A percentile compares a stretch with the other conserved stretches of the same genome.
These are phyloP conservation scores for Clavispora carvajalis DNA, from an alignment of 805 yeast species.

Conservation along the genomic window DNA sequence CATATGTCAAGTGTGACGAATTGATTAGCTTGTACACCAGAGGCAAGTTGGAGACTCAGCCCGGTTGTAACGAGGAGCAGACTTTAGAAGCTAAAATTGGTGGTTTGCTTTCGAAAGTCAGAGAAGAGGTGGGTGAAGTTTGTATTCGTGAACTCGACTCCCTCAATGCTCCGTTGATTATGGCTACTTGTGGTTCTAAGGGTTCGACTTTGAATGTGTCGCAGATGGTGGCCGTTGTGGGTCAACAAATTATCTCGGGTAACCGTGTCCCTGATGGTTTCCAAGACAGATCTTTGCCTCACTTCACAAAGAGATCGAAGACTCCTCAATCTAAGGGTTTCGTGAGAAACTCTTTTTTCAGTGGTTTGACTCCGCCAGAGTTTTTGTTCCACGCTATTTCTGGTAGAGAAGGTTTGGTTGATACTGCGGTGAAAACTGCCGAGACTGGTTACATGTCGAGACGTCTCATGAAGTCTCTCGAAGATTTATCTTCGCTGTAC, in stretches of 20 bases:
- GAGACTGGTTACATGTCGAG: slow-evolving; percentile 99
- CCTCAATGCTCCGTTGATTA: slow-evolving; percentile 91
- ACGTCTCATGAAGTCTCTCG: slow-evolving; percentile 94
- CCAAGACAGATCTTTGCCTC: slow-evolving; percentile 97
- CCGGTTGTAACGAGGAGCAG: slow-evolving; percentile 98
- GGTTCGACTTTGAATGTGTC: slow-evolving; percentile 98
- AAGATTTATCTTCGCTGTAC: slow-evolving; percentile 89
- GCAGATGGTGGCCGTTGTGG: slow-evolving; percentile 99
- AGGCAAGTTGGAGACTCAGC: slow-evolving; percentile 94
- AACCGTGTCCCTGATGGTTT: slow-evolving; percentile 99
- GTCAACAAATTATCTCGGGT: slow-evolving; percentile 98
- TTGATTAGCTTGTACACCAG: slow-evolving; percentile 70
- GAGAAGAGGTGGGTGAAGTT: slow-evolving; percentile 98
- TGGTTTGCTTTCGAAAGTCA: slow-evolving; percentile 90
- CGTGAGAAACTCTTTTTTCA: slow-evolving; percentile 91
- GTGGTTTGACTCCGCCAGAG: slow-evolving; percentile 98
- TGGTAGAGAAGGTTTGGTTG: slow-evolving; percentile 99
- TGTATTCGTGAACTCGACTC: slow-evolving; percentile 89
- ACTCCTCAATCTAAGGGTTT: slow-evolving; percentile 98
- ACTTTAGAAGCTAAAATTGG: slow-evolving; percentile 97
- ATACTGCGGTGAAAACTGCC: slow-evolving; percentile 98
- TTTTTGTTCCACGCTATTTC: slow-evolving; percentile 99
- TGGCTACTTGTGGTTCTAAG: slow-evolving; percentile 99
- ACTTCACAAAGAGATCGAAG: slow-evolving; percentile 90
- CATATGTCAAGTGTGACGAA: slow-evolving; percentile 88